Conservation (phyloP, 1,284 basidiomycete genomes). For the Malassezia nana region DNA sequence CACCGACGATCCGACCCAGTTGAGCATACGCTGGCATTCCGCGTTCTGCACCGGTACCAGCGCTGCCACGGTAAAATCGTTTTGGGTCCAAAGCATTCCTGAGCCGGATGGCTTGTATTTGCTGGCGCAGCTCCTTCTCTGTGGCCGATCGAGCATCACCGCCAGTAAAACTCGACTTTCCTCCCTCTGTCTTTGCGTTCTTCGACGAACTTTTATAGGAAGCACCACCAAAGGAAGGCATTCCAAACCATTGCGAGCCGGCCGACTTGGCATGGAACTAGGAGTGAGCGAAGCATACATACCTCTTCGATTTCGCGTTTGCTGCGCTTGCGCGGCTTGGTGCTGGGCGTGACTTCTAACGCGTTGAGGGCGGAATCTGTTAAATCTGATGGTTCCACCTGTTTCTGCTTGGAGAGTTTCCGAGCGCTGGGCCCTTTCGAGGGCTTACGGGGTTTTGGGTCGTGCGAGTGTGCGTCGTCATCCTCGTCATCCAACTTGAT, state of each 20-base stretch:
- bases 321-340: not conserved
- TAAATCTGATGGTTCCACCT: not conserved
- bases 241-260: conserved; percentile 78
- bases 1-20: conserved; percentile 78
- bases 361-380: not conserved
- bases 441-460: not conserved
- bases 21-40: conserved; percentile 60
- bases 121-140: conserved; percentile 62
- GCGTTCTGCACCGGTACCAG: conserved; percentile 64
- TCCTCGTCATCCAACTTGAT: conserved; percentile 8
- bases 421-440: not conserved
- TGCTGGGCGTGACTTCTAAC: not conserved
- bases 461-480: not conserved
- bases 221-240: conserved; percentile 60
- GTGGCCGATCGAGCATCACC: conserved; percentile 34
- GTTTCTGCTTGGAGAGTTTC: not conserved
- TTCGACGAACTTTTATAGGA: conserved; percentile 11
- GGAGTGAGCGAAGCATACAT: not conserved
- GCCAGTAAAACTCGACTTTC: conserved; percentile 24
- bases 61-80: conserved; percentile 65
- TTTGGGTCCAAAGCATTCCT: conserved; percentile 91
- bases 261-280: conserved; percentile 50
- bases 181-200: conserved; percentile 21
- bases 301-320: conserved; percentile 15
- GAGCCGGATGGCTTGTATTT: conserved; percentile 82